Conservation (phyloP, 1,284 basidiomycete species). For the Naganishia sp. region DNA sequence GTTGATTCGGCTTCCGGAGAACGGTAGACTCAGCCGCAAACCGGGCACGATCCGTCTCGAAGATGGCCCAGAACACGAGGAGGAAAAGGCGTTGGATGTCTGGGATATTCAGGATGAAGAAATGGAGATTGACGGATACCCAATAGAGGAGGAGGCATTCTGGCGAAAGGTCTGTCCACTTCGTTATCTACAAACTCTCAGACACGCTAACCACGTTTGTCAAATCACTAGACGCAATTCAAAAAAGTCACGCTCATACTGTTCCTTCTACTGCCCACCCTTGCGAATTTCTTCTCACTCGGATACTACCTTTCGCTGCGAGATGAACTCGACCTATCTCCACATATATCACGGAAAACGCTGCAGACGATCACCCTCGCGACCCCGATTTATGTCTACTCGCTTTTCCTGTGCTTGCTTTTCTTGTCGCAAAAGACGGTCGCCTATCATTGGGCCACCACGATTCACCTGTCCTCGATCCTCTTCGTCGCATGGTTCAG, state of each 20-base stretch:
- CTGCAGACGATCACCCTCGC: conserved; percentile 56
- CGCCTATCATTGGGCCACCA: conserved; percentile 62
- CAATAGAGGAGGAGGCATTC: conserved; percentile 69
- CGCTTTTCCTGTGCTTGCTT: conserved; percentile 59
- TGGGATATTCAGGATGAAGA: conserved; percentile 74
- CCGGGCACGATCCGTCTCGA: conserved; percentile 1
- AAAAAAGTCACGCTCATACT: conserved; percentile 62
- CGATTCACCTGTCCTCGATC: conserved; percentile 67
- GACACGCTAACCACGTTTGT: no score
- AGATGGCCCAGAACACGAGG: conserved; percentile 26
- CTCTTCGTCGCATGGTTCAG: conserved; percentile 54
- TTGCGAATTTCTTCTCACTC: conserved; percentile 31
- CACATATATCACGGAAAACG: conserved; percentile 36
- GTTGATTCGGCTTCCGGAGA: conserved; percentile 1
- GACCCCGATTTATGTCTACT: conserved; percentile 64
- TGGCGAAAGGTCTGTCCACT: conserved; percentile 63
- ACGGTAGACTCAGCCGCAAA: not conserved
- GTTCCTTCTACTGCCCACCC: conserved; percentile 54
- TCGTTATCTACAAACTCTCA: conserved; percentile 56
- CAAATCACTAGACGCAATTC: conserved; percentile 53
- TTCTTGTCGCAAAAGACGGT: conserved; percentile 61
- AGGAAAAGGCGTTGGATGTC: conserved; percentile 59
- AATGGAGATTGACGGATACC: conserved; percentile 71
- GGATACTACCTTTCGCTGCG: conserved; percentile 40
- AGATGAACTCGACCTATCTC: conserved; percentile 37